phyloP scores from a whole-genome alignment of 2,329 filamentous ascomycete species.

The Xylariaceae sp. region DNA sequence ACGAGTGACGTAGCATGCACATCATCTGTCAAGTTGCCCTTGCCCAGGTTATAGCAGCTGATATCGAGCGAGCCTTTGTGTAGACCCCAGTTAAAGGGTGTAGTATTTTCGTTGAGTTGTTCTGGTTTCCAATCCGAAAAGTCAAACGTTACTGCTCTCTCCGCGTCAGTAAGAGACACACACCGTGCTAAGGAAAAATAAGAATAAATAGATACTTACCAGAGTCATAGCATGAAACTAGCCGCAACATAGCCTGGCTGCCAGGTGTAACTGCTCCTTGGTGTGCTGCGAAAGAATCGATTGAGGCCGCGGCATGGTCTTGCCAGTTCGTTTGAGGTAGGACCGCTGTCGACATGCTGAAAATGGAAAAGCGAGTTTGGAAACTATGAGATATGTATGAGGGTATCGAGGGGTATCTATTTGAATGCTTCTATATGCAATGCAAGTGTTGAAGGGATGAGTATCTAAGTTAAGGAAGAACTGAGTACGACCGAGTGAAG shows the following conservation, averaged over 20 bases:
- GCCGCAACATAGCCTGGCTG: slow-evolving; percentile 15
- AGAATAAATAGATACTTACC: slow-evolving; percentile 7
- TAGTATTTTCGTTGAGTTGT: slow-evolving; percentile 28
- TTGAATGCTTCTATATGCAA: too few species aligned
- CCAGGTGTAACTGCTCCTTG: slow-evolving; percentile 22
- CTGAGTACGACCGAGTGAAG: too few species aligned
- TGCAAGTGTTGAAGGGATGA: too few species aligned
- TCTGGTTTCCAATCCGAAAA: slow-evolving; percentile 29
- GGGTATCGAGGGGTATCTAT: too few species aligned
- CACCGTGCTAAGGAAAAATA: too few species aligned
- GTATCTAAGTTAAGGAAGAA: too few species aligned
- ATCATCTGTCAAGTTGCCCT: slow-evolving; percentile 20
- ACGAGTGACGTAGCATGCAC: slow-evolving; percentile 23
- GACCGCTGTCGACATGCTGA: slow-evolving; percentile 24
- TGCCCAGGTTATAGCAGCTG: slow-evolving; percentile 28
- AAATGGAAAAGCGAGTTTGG: not conserved
- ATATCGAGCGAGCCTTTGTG: slow-evolving; percentile 25
- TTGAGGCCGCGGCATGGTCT: slow-evolving; percentile 16
- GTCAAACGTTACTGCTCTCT: slow-evolving; percentile 25
- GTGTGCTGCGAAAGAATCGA: slow-evolving; percentile 24
- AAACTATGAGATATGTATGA: not conserved
- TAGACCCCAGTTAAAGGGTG: slow-evolving; percentile 25
- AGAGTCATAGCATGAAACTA: slow-evolving; percentile 28
- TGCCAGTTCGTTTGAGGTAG: slow-evolving; percentile 25
- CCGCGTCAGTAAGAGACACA: not conserved